Base-by-base conservation (phyloP, 495 filamentous ascomycete genomes). In the Penicillium alfredii region DNA sequence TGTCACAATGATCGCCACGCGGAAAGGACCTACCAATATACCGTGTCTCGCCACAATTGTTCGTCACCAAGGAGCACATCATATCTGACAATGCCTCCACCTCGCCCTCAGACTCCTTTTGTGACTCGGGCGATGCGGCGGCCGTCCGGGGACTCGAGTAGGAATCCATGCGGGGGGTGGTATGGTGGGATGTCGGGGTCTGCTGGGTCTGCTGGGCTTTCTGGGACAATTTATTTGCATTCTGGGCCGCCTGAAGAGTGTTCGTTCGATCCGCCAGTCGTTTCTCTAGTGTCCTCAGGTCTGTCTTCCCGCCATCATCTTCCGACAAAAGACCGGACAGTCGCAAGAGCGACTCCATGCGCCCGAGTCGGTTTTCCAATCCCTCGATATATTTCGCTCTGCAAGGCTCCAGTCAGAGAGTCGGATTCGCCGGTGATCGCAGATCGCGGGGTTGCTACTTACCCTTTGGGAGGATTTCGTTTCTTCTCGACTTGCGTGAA, bases 401-500 rank as follows among this genome's bases (percentile, higher is more conserved):
- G 48, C 39, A 42, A 33, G 40, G 41, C 38, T 43, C 29, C 50
- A 40, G 43, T 25, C 20, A n/a, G 6, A 37, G 23, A 0, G 23
- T 8, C 8, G 23, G 5, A 9, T 25, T n/a, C 11, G 3, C 11
- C 5, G 8, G 8, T 25, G 23, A 8, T n/a, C 8, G n/a, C 12
- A 4, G 1, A 7, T 40, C 14, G 21, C 16, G 11, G 10, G 17
- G 13, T 17, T 16, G 24, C 14, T 29, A 38, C 76, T 37, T 75
- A 94, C 86, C 92, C 90, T 74, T 97, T 98, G 6, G 92, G 92
- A 11, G 92, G 92, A 70, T 85, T 90, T 40, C 92, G 77, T 73
- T 97, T 97, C 79, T 98, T 98, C 69, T 98, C 92, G 14, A 96
- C 88, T 51, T 94, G 87, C 4, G 92, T 97, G 54, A 95, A 98